These are phyloP conservation scores for Dactylella cylindrospora DNA, from an alignment of 2,329 filamentous ascomycete species.

Conservation along the genomic window DNA sequence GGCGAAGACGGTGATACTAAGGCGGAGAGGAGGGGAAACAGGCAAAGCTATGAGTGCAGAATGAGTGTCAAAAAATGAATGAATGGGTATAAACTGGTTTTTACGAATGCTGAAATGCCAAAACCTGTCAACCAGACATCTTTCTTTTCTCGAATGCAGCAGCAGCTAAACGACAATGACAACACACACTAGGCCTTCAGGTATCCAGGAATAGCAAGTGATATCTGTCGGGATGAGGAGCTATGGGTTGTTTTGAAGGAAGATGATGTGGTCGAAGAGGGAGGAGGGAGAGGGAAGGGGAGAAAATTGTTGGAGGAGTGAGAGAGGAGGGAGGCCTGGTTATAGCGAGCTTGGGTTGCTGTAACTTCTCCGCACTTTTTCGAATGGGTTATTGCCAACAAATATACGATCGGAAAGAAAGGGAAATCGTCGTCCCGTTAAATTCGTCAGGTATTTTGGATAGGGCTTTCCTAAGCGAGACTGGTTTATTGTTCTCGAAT, in stretches of 20 bases:
- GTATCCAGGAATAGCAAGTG: conserved; percentile 45
- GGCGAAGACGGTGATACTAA: too few relatives aligned
- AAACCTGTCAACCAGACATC: conserved; percentile 43
- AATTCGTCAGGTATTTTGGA: conserved; percentile 37
- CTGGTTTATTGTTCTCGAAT: conserved; percentile 18
- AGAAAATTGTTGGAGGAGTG: conserved; percentile 20
- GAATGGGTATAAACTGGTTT: conserved; percentile 40
- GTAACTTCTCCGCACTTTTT: conserved; percentile 45
- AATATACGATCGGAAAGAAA: conserved; percentile 45
- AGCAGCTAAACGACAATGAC: conserved; percentile 38
- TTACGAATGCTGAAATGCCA: conserved; percentile 33
- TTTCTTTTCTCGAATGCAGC: conserved; percentile 24
- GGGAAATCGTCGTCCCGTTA: conserved; percentile 42
- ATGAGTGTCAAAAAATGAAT: conserved; percentile 44
- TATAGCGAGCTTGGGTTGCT: conserved; percentile 40
- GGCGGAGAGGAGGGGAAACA: conserved; percentile 17
- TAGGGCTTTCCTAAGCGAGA: conserved; percentile 41
- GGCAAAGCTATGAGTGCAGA: conserved; percentile 29
- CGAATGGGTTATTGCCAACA: conserved; percentile 43
- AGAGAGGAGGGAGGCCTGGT: conserved; percentile 42
- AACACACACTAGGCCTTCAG: conserved; percentile 38
- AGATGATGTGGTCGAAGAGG: conserved; percentile 16
- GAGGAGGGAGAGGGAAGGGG: conserved; percentile 25
- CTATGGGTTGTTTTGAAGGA: conserved; percentile 17
- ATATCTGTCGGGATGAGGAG: conserved; percentile 25